These are phyloP conservation scores for Camellia sinensis DNA, from an alignment of 148 eudicot genomes.

Conservation along the genomic window DNA sequence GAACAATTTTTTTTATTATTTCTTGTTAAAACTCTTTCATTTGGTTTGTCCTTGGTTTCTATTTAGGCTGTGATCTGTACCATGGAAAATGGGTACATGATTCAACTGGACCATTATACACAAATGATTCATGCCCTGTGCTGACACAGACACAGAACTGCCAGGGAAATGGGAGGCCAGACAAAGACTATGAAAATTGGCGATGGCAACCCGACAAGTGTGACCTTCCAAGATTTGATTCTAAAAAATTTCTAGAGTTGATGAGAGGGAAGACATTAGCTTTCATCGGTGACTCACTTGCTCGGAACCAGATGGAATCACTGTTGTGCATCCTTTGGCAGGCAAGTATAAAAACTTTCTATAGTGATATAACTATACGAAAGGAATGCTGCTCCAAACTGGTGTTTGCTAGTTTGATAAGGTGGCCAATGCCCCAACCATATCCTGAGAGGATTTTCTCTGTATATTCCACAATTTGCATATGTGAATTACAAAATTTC, in stretches of 20 bases:
- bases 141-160: constrained; percentile 89
- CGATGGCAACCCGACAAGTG: constrained; percentile 84
- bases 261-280: constrained; percentile 92
- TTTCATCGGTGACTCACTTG: constrained; percentile 83
- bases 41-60: background rate
- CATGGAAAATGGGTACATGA: constrained; percentile 91
- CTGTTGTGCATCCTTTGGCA: constrained; percentile 89
- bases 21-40: too few species aligned
- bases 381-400: too few species aligned
- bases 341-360: constrained; percentile 35
- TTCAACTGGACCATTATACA: constrained; percentile 69
- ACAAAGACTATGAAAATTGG: constrained; percentile 88
- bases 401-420: too few species aligned
- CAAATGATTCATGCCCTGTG: constrained; percentile 77
- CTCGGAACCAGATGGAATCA: constrained; percentile 79
- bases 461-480: too few species aligned
- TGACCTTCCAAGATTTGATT: constrained; percentile 76
- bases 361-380: too few species aligned
- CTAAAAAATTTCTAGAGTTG: constrained; percentile 63
- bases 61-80: constrained; percentile 77
- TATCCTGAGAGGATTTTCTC: too few species aligned
- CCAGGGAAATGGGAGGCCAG: constrained; percentile 98
- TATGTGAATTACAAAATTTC: too few species aligned
- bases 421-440: too few species aligned
- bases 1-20: too few species aligned